Conservation (phyloP, 2,329 filamentous ascomycete genomes). For the Pseudogymnoascus sp. region DNA sequence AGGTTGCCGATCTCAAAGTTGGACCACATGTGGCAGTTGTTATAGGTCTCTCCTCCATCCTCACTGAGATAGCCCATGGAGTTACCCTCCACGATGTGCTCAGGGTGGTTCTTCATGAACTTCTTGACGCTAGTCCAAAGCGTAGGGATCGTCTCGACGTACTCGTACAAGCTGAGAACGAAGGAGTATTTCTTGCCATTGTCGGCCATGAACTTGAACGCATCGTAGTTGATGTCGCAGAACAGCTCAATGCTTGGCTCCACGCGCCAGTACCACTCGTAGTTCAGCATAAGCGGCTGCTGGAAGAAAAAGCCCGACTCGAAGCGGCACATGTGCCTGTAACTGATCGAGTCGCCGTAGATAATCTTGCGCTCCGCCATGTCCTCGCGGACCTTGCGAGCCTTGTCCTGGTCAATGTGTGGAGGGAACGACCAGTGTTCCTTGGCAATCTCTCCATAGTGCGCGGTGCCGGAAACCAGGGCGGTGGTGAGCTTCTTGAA, state of each 20-base stretch:
- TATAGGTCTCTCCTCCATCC: conserved; percentile 86
- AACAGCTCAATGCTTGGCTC: conserved; percentile 95
- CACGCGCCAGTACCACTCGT: conserved; percentile 99
- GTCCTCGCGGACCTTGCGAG: conserved; percentile 81
- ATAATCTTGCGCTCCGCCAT: conserved; percentile 96
- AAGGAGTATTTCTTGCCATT: conserved; percentile 98
- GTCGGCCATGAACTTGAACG: conserved; percentile 94
- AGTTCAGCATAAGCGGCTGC: conserved; percentile 86
- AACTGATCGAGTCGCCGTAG: conserved; percentile 94
- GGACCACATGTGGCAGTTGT: conserved; percentile 98
- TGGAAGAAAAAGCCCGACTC: conserved; percentile 99
- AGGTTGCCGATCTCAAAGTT: conserved; percentile 97
- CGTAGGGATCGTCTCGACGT: conserved; percentile 86
- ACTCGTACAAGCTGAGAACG: conserved; percentile 91
- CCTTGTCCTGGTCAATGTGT: conserved; percentile 93
- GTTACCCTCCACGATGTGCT: conserved; percentile 80
- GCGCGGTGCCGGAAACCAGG: conserved; percentile 85
- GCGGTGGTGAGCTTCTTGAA: conserved; percentile 90
- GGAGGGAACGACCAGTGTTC: conserved; percentile 98
- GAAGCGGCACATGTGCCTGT: conserved; percentile 98
- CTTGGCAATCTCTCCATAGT: conserved; percentile 80
- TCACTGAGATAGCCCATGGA: conserved; percentile 88
- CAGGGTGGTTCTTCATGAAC: conserved; percentile 83
- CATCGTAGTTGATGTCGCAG: conserved; percentile 93
- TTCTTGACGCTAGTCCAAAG: conserved; percentile 94